Base-by-base conservation (phyloP, 139 green algal genomes). In the Edaphochlamys debaryana region DNA sequence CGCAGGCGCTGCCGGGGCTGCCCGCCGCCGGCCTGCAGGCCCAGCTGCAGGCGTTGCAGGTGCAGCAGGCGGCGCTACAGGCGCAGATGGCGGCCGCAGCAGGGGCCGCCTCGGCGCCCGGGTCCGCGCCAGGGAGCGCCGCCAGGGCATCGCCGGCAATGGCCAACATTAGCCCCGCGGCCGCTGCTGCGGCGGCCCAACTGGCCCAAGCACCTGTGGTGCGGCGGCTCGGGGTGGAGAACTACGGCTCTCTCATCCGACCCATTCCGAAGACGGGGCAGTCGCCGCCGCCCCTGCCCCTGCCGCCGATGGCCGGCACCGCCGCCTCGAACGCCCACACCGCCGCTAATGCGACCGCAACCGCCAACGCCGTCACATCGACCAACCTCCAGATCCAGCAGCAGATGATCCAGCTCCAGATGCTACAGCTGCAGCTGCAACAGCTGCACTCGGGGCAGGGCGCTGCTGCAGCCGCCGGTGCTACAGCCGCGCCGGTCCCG, bases 51-150 rank as follows among this genome's bases (percentile, higher is more conserved):
- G 19, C 23, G 42, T 30, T 81, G 30, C 75, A 73, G 67, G 15
- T 25, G 56, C 56, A 63, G 56, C 56, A n/a, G 56, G 56, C 56
- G 56, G 56, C 56, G 56, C 67, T 69, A 32, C 73, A 81, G 75
- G 40, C 60, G 0, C 38, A 71, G 75, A 54, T 54, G 8, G 60
- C n/a, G 30, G 30, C 30, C 1, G 19, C 56, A 25, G 23, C 23
- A 25, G 56, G 25, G 56, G 56, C 56, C 1, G 19, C 45, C 25
- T 25, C 25, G 56, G 23, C 56, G 56, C 20, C 22, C 45, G 45
- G 45, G 11, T 54, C 45, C 45, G 45, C 11, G 11, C 11, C 45
- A 54, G 45, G n/a, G n/a, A n/a, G n/a, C n/a, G n/a, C n/a, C n/a
- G n/a, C n/a, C n/a, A n/a, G n/a, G n/a, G n/a, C n/a, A n/a, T n/a